Base-by-base conservation (phyloP, 306 rosid species). In the Quercus robur region DNA sequence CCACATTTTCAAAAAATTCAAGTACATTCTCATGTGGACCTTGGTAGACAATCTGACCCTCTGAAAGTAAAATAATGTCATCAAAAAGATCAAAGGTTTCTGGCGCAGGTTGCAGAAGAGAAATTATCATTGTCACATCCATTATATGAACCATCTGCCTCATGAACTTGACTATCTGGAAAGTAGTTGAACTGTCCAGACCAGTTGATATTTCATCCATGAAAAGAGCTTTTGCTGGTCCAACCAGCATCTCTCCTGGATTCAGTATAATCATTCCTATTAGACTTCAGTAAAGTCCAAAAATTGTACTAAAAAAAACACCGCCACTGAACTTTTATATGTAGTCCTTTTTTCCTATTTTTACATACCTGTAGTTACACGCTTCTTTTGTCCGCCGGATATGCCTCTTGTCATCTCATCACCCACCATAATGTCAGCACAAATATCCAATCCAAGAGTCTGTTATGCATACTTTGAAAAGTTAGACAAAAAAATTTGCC, bases 371-470 rank as follows among this genome's bases (percentile, higher is more conserved):
- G 92, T 93, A 18, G 99, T 93, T 26, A 94, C 90, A 77, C 95
- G 88, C 74, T 90, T 94, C 84, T 90, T 92, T 77, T 94, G 97
- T 59, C 97, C 97, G n/a, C 97, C 95, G 1, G 99, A 94, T 76
- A 94, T 86, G 12, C 99, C 99, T 73, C 97, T 88, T 86, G 91
- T 94, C 99, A 94, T 94, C 56, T 87, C 93, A 85, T 90, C 93
- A 56, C 99, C 99, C 70, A 91, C 99, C 89, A 89, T 64, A 66
- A 87, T 85, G 78, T 93, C 93, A 55, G 97, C 92, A 84, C 97
- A 93, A 63, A 87, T 87, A 76, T 94, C 99, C 88, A 93, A 62
- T 80, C 97, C 99, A 73, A 94, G 91, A 70, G 90, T 88, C 99
- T 94, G 88, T 52, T 72, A 26, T 54, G 74, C 80, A 84, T 78